phyloP scores from a whole-genome alignment of 306 rosid genomes.

The Chamaecrista fasciculata region DNA sequence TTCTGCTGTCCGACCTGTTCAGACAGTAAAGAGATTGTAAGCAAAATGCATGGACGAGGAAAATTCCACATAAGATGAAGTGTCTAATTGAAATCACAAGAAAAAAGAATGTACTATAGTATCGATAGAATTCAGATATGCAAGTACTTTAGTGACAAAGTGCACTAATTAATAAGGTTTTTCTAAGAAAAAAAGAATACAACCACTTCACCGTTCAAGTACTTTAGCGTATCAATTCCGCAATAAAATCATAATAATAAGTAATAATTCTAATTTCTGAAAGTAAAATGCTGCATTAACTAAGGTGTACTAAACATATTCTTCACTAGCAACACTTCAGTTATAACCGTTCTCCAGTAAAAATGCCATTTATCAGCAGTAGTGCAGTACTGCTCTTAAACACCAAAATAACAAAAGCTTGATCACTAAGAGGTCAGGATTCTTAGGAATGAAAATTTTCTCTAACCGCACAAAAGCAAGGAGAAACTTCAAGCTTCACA shows the following conservation, averaged over 20 bases:
- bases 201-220: too few species aligned
- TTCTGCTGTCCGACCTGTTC: constrained; percentile 77
- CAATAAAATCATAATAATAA: neutral
- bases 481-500: neutral
- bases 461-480: neutral
- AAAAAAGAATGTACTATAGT: neutral
- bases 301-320: neutral
- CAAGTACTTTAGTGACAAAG: too few species aligned
- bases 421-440: neutral
- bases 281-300: constrained; percentile 23
- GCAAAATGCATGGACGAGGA: constrained; percentile 14
- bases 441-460: neutral
- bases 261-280: neutral
- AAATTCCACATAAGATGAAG: constrained; percentile 5
- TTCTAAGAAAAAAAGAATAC: too few species aligned
- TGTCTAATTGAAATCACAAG: constrained; percentile 1
- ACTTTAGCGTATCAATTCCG: too few species aligned
- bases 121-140: constrained; percentile 8
- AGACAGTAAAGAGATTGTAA: constrained; percentile 14
- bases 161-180: too few species aligned
- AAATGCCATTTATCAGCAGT: constrained; percentile 1
- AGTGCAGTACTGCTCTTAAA: neutral
- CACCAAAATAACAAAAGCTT: neutral
- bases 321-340: neutral
- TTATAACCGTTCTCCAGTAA: constrained; percentile 5